These are phyloP conservation scores for Dactylellina cionopaga DNA, from an alignment of 2,329 filamentous ascomycete genomes.

Conservation along the genomic window DNA sequence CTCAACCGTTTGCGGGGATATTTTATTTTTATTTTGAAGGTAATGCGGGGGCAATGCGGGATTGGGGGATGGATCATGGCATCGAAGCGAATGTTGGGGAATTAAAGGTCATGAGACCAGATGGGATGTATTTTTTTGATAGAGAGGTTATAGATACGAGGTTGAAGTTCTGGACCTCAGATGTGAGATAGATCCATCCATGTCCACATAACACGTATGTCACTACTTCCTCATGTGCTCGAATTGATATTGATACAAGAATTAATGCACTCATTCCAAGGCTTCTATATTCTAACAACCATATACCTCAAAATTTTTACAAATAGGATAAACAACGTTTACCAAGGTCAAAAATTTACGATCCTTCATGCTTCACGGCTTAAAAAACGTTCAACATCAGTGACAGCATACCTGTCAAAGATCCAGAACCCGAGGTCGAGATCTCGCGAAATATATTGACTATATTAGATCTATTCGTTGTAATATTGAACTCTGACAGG, in stretches of 20 bases:
- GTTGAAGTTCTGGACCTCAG: background rate
- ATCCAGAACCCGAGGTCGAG: conserved; percentile 44
- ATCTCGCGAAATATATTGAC: conserved; percentile 19
- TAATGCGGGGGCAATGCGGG: conserved; percentile 24
- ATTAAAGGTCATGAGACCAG: conserved; percentile 17
- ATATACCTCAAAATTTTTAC: background rate
- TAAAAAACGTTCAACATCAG: no score
- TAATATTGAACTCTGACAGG: conserved; percentile 19
- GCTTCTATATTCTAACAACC: background rate
- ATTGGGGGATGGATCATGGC: conserved; percentile 1
- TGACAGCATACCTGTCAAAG: conserved; percentile 3
- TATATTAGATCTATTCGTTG: conserved; percentile 18
- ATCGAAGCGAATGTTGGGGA: background rate
- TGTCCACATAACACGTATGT: no score
- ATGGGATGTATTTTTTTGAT: background rate
- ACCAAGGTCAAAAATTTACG: conserved; percentile 25
- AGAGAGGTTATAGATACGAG: background rate
- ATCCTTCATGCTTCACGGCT: conserved; percentile 15
- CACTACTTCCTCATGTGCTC: no score
- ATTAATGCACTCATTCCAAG: background rate
- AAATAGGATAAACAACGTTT: background rate
- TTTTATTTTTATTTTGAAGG: conserved; percentile 11
- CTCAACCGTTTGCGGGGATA: conserved; percentile 28
- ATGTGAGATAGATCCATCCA: no score
- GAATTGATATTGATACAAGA: background rate